Evolutionary conservation across 2,329 filamentous ascomycete genomes (phyloP).

Genomic region (Sclerotinia spermophila): DNA sequence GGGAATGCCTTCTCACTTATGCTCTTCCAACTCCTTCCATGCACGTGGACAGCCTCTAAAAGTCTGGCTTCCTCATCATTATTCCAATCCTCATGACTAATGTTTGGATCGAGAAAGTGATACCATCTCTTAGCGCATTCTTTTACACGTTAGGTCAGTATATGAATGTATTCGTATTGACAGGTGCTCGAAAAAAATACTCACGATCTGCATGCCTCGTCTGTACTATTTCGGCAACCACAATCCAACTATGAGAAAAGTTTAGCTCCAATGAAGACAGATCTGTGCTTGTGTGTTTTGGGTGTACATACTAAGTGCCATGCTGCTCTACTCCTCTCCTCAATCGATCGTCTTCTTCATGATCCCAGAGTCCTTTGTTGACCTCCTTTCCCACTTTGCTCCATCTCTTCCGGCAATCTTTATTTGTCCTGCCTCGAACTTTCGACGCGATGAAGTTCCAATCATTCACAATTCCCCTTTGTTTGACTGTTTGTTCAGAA

Average conservation of each 20-base stretch:
- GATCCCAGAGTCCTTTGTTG: slow-evolving; percentile 15
- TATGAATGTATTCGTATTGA: background rate
- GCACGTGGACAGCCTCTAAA: slow-evolving; percentile 7
- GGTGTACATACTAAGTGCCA: slow-evolving; percentile 8
- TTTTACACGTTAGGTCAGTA: background rate
- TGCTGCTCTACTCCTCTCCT: slow-evolving; percentile 8
- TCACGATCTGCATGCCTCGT: slow-evolving; percentile 13
- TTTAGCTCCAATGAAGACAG: background rate
- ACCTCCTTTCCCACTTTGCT: slow-evolving; percentile 15
- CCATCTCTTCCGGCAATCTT: slow-evolving; percentile 15
- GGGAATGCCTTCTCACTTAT: slow-evolving; percentile 15
- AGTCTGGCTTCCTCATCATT: slow-evolving; percentile 13
- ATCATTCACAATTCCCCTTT: slow-evolving; percentile 14
- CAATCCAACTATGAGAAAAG: slow-evolving; percentile 1
- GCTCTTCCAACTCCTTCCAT: slow-evolving; percentile 16
- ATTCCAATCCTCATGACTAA: slow-evolving; percentile 12
- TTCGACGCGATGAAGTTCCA: slow-evolving; percentile 16
- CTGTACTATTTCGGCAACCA: slow-evolving; percentile 11
- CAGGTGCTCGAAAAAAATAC: background rate
- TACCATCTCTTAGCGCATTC: slow-evolving; percentile 17
- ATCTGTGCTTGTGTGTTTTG: background rate
- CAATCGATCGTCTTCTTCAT: slow-evolving; percentile 8
- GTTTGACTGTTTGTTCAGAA: background rate
- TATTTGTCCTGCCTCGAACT: slow-evolving; percentile 13
- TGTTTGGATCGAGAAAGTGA: slow-evolving; percentile 13